A percentile compares a stretch with the other conserved stretches of the same genome.
Evolutionary conservation across 2,329 filamentous ascomycete genomes (phyloP).

Genomic region (Phaeosphaeria sp.): DNA sequence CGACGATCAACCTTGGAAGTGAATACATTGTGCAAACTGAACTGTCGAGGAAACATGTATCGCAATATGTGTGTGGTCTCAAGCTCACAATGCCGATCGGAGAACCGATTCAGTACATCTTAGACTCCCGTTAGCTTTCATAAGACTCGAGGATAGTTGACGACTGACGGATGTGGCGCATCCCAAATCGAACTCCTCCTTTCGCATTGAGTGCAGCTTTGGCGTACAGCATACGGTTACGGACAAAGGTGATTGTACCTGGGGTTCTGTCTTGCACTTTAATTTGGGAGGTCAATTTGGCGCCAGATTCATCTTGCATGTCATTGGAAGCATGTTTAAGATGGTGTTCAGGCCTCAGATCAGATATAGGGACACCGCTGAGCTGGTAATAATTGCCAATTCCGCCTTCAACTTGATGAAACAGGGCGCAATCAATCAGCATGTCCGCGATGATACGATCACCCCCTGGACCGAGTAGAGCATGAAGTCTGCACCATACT

Average conservation of each 20-base stretch:
- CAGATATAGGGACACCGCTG: constrained; percentile 70
- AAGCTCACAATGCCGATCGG: constrained; percentile 53
- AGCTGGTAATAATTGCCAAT: constrained; percentile 77
- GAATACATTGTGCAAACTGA: constrained; percentile 91
- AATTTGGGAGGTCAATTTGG: constrained; percentile 1
- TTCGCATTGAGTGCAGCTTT: constrained; percentile 72
- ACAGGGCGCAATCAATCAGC: constrained; percentile 79
- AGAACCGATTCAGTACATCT: constrained; percentile 83
- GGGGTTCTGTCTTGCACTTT: constrained; percentile 37
- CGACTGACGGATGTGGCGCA: constrained; percentile 78
- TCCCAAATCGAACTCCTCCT: constrained; percentile 73
- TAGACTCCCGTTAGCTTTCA: constrained; percentile 16
- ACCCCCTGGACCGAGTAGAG: constrained; percentile 75
- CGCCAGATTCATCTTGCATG: constrained; percentile 4
- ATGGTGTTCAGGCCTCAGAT: constrained; percentile 40
- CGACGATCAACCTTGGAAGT: constrained; percentile 69
- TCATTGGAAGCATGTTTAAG: background rate
- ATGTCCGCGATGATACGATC: constrained; percentile 80
- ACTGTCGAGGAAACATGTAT: constrained; percentile 93
- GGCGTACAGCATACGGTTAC: constrained; percentile 86
- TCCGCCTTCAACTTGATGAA: constrained; percentile 65
- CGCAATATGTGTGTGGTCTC: constrained; percentile 79
- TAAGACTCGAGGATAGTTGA: constrained; percentile 6
- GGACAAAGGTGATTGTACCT: constrained; percentile 74
- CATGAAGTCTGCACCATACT: constrained; percentile 78